A percentile compares a stretch with the other conserved stretches of the same genome.
phyloP scores from a whole-genome alignment of 2,329 filamentous ascomycete species.

The Hypoxylon sp. region DNA sequence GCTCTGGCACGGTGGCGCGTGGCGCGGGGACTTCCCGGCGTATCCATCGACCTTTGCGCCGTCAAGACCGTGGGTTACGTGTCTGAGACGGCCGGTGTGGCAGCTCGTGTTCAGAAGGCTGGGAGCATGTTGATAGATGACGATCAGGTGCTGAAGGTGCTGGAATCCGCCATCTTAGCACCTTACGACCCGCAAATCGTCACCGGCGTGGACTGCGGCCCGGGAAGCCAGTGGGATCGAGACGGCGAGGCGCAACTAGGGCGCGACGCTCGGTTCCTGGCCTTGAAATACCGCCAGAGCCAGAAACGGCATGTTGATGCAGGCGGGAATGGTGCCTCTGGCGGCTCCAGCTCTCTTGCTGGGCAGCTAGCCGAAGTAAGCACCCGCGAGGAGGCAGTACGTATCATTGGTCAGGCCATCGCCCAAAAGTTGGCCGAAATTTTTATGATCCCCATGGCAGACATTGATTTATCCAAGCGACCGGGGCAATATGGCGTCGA shows the following conservation, averaged over 20 bases:
- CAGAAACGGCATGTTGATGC: background rate
- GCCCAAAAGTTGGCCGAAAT: slow-evolving; percentile 33
- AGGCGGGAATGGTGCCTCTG: background rate
- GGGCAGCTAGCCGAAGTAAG: background rate
- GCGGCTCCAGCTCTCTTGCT: background rate
- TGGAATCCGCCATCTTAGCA: slow-evolving; percentile 12
- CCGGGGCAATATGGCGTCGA: slow-evolving; percentile 39
- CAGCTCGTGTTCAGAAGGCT: background rate
- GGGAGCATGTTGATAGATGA: slow-evolving; percentile 10
- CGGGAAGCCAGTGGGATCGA: slow-evolving; percentile 12
- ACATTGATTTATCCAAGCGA: slow-evolving; percentile 25
- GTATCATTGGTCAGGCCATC: slow-evolving; percentile 11
- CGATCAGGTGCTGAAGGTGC: slow-evolving; percentile 5
- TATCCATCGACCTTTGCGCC: slow-evolving; percentile 18
- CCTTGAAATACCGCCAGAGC: slow-evolving; percentile 5
- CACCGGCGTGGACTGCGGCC: slow-evolving; percentile 10
- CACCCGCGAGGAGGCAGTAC: background rate
- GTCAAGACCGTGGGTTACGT: slow-evolving; percentile 20
- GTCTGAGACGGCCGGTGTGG: background rate
- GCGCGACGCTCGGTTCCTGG: slow-evolving; percentile 23
- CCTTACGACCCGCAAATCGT: slow-evolving; percentile 11
- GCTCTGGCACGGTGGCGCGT: slow-evolving; percentile 18
- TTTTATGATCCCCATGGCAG: slow-evolving; percentile 33
- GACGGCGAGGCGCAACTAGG: slow-evolving; percentile 16
- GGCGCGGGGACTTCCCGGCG: slow-evolving; percentile 4